Percentiles rank a stretch among this genome's conserved stretches.
Evolutionary conservation across 1,284 basidiomycete species (phyloP).

Genomic region (Cryptococcus sp.): DNA sequence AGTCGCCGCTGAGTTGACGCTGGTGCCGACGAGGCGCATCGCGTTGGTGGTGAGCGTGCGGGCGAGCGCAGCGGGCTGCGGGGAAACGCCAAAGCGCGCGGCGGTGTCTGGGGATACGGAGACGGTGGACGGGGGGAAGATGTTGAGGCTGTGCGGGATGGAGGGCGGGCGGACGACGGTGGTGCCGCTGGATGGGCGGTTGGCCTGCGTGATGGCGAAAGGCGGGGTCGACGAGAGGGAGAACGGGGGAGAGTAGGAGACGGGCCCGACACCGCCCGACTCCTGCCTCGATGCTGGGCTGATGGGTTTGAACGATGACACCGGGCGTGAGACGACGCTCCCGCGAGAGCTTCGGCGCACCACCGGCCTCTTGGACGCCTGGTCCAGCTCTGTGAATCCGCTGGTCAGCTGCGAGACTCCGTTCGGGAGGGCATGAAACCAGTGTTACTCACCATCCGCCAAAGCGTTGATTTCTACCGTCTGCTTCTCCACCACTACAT

Average conservation of each 20-base stretch:
- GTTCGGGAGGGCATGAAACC: neutral
- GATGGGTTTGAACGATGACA: constrained; percentile 42
- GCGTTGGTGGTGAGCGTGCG: constrained; percentile 83
- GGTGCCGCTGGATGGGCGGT: constrained; percentile 16
- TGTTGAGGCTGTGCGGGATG: constrained; percentile 31
- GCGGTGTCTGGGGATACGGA: constrained; percentile 17
- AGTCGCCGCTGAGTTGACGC: constrained; percentile 47
- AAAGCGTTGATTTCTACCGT: constrained; percentile 58
- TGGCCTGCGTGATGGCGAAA: constrained; percentile 40
- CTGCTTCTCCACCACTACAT: constrained; percentile 58
- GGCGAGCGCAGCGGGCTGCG: constrained; percentile 64
- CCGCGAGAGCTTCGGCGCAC: constrained; percentile 45
- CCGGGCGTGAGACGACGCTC: constrained; percentile 41
- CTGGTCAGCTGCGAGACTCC: constrained; percentile 2
- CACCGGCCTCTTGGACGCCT: constrained; percentile 43
- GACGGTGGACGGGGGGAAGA: constrained; percentile 33
- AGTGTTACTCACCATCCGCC: constrained; percentile 53
- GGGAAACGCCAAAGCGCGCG: constrained; percentile 33
- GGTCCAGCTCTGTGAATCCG: constrained; percentile 47
- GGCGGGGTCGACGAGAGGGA: constrained; percentile 50
- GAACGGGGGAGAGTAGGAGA: constrained; percentile 51
- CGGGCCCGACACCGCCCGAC: constrained; percentile 22
- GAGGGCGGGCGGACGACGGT: constrained; percentile 34
- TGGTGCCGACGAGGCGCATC: constrained; percentile 80
- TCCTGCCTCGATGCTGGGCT: constrained; percentile 11